Conservation (phyloP, 1,284 basidiomycete species). For the Ganoderma resinaceum region DNA sequence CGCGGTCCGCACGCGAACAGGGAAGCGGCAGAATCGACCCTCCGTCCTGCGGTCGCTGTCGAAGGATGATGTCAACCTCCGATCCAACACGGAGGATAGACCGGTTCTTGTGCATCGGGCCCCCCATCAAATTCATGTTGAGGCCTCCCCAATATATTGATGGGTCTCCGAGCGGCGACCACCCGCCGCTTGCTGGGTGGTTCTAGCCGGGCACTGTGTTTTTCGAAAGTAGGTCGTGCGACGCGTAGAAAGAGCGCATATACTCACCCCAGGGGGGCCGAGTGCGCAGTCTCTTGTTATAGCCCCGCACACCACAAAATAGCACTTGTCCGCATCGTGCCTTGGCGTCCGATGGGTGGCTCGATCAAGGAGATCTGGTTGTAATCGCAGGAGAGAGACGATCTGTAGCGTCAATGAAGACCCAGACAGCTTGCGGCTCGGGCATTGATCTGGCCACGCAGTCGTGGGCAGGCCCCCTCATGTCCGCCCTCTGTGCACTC, state of each 20-base stretch:
- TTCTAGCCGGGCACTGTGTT: background rate
- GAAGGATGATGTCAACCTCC: slow-evolving; percentile 33
- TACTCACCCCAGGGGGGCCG: background rate
- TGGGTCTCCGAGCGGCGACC: background rate
- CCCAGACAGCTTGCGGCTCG: background rate
- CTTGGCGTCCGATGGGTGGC: background rate
- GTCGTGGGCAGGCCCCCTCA: background rate
- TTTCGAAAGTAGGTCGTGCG: background rate
- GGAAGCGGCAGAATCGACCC: slow-evolving; percentile 10
- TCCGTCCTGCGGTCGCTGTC: slow-evolving; percentile 9
- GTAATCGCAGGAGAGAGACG: slow-evolving; percentile 1
- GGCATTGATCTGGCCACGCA: background rate
- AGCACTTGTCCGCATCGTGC: background rate
- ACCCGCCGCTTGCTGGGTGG: background rate
- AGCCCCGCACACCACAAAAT: background rate
- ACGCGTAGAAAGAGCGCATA: background rate
- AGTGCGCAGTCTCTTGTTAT: background rate
- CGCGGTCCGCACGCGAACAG: slow-evolving; percentile 4
- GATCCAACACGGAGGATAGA: slow-evolving; percentile 28
- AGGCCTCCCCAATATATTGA: background rate
- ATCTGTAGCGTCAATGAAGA: background rate
- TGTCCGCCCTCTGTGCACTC: background rate
- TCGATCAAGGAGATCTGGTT: slow-evolving; percentile 3
- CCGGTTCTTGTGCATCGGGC: background rate
- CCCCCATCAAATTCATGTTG: background rate